Evolutionary conservation across 139 green algal genomes (phyloP), one percentile per base, ranked within the genome.

Genomic region (Coelastrella sp.): DNA sequence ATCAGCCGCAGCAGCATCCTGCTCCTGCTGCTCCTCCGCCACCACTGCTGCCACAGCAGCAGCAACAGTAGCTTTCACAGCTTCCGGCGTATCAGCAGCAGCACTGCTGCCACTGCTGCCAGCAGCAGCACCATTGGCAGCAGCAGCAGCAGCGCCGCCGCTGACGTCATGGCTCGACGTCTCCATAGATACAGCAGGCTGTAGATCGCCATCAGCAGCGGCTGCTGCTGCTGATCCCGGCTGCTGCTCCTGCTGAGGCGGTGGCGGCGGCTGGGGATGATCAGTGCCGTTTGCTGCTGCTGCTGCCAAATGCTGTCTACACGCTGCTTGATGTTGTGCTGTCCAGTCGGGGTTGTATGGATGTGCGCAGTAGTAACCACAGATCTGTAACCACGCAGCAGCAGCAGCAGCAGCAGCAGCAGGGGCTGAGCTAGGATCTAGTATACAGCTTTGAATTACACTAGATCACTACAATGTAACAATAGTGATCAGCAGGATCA

Each of bases 351-450:
- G 58, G 86, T 97, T 95, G 59, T 91, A 90, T 0, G 96, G 95
- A 88, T 98, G 95, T 22, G 97, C 80, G 16, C 91, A 90, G 65
- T 83, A 90, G 23, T 92, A 85, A 16, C 79, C 60, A 85, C 93
- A 95, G 7, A 79, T 90, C 92, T 95, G 90, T 60, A 65, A 71
- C n/a, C 16, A 80, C 73, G 80, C 84, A 71, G 71, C 17, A n/a
- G 86, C 32, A 47, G 32, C 32, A 47, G 32, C 32, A 47, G 32
- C 83, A 80, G 47, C 47, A 23, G 5, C 73, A 64, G 71, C 19
- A 7, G 61, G 10, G 71, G 64, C 23, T 32, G 6, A 14, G 6
- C 74, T 59, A 22, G n/a, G 61, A 19, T 71, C 8, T 71, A 71
- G 11, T 71, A 19, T 2, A 71, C 32, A 47, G 32, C 32, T 71